These are phyloP conservation scores for Periconia digitata DNA, from an alignment of 2,329 filamentous ascomycete species.

Conservation along the genomic window DNA sequence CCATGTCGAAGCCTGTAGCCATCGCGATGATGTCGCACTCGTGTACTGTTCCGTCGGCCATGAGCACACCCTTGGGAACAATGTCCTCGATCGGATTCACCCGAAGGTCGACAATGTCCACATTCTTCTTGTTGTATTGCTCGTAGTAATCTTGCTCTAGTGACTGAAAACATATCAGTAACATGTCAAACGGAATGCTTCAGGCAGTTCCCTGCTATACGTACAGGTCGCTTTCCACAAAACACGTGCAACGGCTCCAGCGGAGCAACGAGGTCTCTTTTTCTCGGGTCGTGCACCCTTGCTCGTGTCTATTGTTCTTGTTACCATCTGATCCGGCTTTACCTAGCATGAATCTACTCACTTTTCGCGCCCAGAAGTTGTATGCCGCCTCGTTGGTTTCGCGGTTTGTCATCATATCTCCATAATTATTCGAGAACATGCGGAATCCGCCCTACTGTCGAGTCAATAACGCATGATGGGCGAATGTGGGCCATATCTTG, in stretches of 20 bases:
- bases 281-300: conserved; percentile 41
- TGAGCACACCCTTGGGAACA: conserved; percentile 31
- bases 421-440: conserved; percentile 12
- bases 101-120: conserved; percentile 39
- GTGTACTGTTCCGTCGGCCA: conserved; percentile 31
- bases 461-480: conserved; percentile 34
- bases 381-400: conserved; percentile 43
- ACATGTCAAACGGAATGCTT: too few species aligned
- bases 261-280: conserved; percentile 44
- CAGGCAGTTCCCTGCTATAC: too few species aligned
- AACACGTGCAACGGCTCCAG: conserved; percentile 36
- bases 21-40: conserved; percentile 42
- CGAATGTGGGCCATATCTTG: conserved; percentile 10
- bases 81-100: conserved; percentile 33
- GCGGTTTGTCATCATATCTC: conserved; percentile 29
- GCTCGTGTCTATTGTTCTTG: conserved; percentile 13
- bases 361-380: conserved; percentile 45
- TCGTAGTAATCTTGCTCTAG: conserved; percentile 48
- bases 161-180: too few species aligned
- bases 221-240: conserved; percentile 1
- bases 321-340: background rate
- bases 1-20: conserved; percentile 38
- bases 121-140: conserved; percentile 39
- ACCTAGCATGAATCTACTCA: conserved; percentile 1
- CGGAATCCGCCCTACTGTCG: conserved; percentile 11